Percentiles rank a stretch among this genome's conserved stretches.
Conservation (phyloP, 2,329 filamentous ascomycete genomes). For the Colletotrichum coccodes region DNA sequence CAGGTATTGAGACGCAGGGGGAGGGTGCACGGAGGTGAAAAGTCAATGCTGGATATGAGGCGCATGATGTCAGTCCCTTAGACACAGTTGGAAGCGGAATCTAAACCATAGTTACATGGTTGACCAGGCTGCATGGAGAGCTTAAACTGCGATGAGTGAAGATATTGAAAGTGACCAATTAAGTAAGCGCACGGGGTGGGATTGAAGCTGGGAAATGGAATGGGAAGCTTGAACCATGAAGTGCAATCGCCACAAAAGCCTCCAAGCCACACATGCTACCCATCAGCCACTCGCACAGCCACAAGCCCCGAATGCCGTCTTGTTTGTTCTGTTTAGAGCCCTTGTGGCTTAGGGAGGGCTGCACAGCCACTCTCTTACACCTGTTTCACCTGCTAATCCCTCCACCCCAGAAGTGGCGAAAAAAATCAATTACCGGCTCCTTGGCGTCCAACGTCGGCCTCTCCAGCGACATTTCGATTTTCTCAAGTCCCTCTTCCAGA, state of each 20-base stretch:
- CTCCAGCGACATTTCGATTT: background rate
- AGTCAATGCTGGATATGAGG: background rate
- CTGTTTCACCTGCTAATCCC: background rate
- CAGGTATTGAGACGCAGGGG: constrained; percentile 7
- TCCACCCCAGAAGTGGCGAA: background rate
- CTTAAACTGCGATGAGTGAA: background rate
- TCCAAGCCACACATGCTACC: too few relatives aligned
- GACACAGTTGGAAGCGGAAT: background rate
- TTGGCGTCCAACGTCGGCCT: background rate
- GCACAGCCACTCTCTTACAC: constrained; percentile 7
- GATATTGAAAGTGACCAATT: background rate
- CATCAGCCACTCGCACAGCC: constrained; percentile 7
- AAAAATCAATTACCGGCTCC: background rate
- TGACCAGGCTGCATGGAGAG: too few relatives aligned
- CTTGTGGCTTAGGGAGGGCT: fast-evolving
- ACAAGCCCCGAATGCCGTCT: fast-evolving
- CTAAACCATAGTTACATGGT: background rate
- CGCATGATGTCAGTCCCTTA: background rate
- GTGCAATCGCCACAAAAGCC: background rate
- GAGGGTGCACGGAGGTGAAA: background rate
- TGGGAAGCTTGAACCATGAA: background rate
- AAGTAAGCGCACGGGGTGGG: background rate
- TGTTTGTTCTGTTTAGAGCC: background rate
- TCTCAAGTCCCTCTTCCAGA: background rate
- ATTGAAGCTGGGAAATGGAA: background rate